These are phyloP conservation scores for Dioscorea cayenensis DNA, from an alignment of 116 monocot genomes.

Conservation along the genomic window DNA sequence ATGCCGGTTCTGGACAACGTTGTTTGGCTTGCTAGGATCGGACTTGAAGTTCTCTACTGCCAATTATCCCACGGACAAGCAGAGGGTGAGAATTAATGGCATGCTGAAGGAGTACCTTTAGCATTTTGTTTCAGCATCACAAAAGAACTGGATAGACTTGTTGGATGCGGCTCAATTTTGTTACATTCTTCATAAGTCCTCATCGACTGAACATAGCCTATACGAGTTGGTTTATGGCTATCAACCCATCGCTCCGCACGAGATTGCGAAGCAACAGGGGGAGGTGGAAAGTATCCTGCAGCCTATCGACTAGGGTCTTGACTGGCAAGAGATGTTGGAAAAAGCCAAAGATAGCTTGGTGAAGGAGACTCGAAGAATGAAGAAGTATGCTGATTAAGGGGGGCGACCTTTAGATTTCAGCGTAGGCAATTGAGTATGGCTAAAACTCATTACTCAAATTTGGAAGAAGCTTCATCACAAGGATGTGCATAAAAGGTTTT, in stretches of 20 bases:
- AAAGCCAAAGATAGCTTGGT: background rate
- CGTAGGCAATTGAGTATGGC: background rate
- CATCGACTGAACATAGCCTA: background rate
- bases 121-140: background rate
- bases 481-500: too few relatives aligned
- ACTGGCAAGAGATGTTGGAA: background rate
- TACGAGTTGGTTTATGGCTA: background rate
- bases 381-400: too few relatives aligned
- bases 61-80: conserved; percentile 10
- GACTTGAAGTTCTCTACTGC: conserved; percentile 5
- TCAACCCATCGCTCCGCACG: background rate
- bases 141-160: background rate
- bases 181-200: background rate
- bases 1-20: background rate
- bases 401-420: too few relatives aligned
- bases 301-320: background rate
- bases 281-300: background rate
- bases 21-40: background rate
- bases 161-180: conserved; percentile 2
- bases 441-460: background rate
- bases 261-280: background rate
- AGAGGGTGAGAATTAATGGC: background rate
- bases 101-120: conserved; percentile 3
- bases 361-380: background rate
- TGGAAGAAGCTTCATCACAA: too few relatives aligned